Evolutionary conservation across 2,329 filamentous ascomycete species (phyloP).

Genomic region (Fusarium graminum): DNA sequence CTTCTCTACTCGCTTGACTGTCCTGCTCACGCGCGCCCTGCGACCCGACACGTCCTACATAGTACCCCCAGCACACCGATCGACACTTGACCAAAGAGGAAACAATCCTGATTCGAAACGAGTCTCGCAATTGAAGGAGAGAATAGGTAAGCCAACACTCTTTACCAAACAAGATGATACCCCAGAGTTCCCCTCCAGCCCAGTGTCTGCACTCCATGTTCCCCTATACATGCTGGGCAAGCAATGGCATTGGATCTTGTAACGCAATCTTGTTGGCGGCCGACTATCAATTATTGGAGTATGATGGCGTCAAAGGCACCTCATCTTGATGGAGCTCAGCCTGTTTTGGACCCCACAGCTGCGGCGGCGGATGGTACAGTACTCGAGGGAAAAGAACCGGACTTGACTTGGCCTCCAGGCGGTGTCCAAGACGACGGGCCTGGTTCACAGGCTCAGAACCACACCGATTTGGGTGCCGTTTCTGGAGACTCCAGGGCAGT

Average conservation of each 20-base stretch:
- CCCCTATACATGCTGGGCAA: not conserved
- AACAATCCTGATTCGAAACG: conserved; percentile 26
- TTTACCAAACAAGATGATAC: conserved; percentile 13
- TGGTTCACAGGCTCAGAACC: conserved; percentile 2
- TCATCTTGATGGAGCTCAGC: conserved; percentile 21
- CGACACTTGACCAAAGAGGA: conserved; percentile 32
- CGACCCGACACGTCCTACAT: not conserved
- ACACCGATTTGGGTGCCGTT: conserved; percentile 1
- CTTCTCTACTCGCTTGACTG: not conserved
- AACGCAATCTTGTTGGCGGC: conserved; percentile 7
- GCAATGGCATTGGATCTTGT: not conserved
- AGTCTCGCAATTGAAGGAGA: conserved; percentile 17
- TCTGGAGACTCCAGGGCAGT: conserved; percentile 8
- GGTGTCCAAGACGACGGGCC: conserved; percentile 11
- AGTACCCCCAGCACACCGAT: conserved; percentile 21
- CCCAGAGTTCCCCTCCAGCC: conserved; percentile 14
- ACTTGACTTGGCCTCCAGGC: conserved; percentile 1
- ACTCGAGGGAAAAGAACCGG: conserved; percentile 1
- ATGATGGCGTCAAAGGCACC: conserved; percentile 34
- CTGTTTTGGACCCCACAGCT: conserved; percentile 32
- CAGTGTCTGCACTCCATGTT: not conserved
- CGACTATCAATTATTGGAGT: conserved; percentile 18
- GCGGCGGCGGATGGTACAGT: conserved; percentile 9
- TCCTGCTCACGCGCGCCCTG: conserved; percentile 2
- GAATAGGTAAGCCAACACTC: conserved; percentile 28